Percentiles rank a stretch among this genome's conserved stretches.
Conservation (phyloP, 371 early-diverging fungal genomes). For the Mucor velutinosus region DNA sequence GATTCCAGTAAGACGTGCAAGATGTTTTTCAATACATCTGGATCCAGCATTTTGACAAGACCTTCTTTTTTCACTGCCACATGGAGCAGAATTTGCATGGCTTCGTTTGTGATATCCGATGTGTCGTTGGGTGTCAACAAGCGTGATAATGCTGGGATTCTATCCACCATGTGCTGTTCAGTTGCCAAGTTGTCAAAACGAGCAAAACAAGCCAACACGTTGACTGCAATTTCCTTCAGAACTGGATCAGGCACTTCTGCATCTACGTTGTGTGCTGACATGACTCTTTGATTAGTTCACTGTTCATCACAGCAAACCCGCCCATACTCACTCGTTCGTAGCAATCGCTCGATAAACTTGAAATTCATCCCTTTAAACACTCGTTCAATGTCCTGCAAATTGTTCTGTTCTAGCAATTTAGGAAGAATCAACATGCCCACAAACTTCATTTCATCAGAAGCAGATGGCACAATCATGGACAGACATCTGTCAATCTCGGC, state of each 20-base stretch:
- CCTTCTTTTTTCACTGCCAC: constrained; percentile 41
- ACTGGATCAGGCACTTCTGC: constrained; percentile 45
- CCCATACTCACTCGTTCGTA: constrained; percentile 39
- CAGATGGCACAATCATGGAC: constrained; percentile 41
- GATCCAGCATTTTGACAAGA: constrained; percentile 42
- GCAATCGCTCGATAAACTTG: constrained; percentile 49
- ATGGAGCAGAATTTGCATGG: constrained; percentile 36
- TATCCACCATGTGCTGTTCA: constrained; percentile 38
- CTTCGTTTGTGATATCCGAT: constrained; percentile 38
- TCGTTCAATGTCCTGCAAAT: constrained; percentile 31
- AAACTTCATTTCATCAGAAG: constrained; percentile 56
- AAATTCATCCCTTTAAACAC: constrained; percentile 57
- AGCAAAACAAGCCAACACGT: constrained; percentile 47
- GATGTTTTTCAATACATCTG: constrained; percentile 40
- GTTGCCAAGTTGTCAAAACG: constrained; percentile 32
- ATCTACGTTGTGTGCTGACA: constrained; percentile 13
- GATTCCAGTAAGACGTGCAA: constrained; percentile 25
- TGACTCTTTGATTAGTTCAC: no score
- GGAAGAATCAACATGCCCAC: constrained; percentile 58
- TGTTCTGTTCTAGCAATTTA: constrained; percentile 44
- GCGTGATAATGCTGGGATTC: constrained; percentile 43
- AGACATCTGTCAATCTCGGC: constrained; percentile 56
- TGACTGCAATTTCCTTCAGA: constrained; percentile 51
- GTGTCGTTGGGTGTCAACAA: constrained; percentile 36
- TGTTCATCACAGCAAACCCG: not conserved